A percentile compares a stretch with the other conserved stretches of the same genome.
These are phyloP conservation scores for Hypoxylon lienhwacheense DNA, from an alignment of 495 filamentous ascomycete genomes.

Conservation along the genomic window DNA sequence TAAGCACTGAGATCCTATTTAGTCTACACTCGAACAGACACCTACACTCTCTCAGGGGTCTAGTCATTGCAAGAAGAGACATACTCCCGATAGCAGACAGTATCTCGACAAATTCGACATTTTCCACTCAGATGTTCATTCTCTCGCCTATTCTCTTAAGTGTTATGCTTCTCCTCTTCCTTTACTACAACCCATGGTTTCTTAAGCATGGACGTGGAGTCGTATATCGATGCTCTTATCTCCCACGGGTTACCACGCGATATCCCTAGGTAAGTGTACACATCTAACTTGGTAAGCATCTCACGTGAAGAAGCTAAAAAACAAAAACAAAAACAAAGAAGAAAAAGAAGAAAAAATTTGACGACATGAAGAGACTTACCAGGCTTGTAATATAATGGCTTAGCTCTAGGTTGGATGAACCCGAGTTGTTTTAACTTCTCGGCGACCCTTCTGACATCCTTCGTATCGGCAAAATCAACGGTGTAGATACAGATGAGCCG, in stretches of 20 bases:
- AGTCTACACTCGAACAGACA: constrained; percentile 6
- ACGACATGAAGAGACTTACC: constrained; percentile 42
- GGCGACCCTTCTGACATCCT: constrained; percentile 70
- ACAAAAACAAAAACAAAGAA: too few relatives aligned
- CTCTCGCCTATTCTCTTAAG: neutral
- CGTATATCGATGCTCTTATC: constrained; percentile 63
- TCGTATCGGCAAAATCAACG: constrained; percentile 65
- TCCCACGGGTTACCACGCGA: constrained; percentile 66
- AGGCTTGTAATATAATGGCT: constrained; percentile 74
- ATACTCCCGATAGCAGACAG: constrained; percentile 10
- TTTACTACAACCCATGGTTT: constrained; percentile 13
- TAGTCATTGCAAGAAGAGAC: constrained; percentile 8
- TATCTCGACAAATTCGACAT: constrained; percentile 24
- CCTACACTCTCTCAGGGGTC: constrained; percentile 4
- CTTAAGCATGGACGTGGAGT: constrained; percentile 42
- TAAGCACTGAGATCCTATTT: constrained; percentile 22
- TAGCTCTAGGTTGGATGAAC: constrained; percentile 52
- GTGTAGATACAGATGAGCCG: constrained; percentile 78
- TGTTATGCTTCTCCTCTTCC: neutral
- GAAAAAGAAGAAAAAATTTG: too few relatives aligned
- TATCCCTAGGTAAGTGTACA: constrained; percentile 72
- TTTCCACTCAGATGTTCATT: constrained; percentile 3
- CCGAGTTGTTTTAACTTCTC: constrained; percentile 60
- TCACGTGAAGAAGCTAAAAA: neutral
- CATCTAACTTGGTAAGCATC: constrained; percentile 53